phyloP scores from a whole-genome alignment of 148 eudicot genomes.

The Fagopyrum esculentum region DNA sequence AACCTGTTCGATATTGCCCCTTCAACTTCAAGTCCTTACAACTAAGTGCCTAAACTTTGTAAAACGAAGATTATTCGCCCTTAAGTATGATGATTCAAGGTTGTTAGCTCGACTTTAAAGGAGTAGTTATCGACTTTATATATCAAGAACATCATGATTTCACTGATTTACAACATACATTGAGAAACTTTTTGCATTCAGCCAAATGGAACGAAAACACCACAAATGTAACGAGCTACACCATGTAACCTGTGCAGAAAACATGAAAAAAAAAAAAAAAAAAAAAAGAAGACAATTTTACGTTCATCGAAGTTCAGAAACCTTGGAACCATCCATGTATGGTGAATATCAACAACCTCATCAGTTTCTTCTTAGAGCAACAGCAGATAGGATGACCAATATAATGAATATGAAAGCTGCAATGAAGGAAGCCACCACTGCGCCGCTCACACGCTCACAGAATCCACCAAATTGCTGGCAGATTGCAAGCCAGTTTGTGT shows the following conservation, averaged over 20 bases:
- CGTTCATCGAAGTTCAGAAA: not conserved
- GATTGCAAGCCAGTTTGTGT: slow-evolving; percentile 66
- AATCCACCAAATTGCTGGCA: slow-evolving; percentile 80
- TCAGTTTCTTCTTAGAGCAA: slow-evolving; percentile 42
- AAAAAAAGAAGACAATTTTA: not conserved
- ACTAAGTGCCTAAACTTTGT: too few relatives aligned
- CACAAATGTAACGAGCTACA: not conserved
- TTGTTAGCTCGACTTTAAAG: too few relatives aligned
- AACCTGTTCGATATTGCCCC: too few relatives aligned
- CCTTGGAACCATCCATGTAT: not conserved
- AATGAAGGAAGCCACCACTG: slow-evolving; percentile 79
- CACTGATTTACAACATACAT: not conserved
- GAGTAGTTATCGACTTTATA: too few relatives aligned
- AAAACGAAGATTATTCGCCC: too few relatives aligned
- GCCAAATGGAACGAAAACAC: slow-evolving; percentile 1
- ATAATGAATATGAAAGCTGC: slow-evolving; percentile 45
- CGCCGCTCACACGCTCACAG: slow-evolving; percentile 69
- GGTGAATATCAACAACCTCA: slow-evolving; percentile 1
- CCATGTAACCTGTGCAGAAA: slow-evolving; percentile 5
- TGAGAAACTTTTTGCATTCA: slow-evolving; percentile 1
- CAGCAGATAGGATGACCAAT: slow-evolving; percentile 57
- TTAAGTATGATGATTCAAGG: too few relatives aligned
- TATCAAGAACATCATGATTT: too few relatives aligned
- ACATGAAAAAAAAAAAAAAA: not conserved
- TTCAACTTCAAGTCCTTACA: too few relatives aligned